Conservation (phyloP, 2,329 filamentous ascomycete genomes). For the Scedosporium minutisporum region DNA sequence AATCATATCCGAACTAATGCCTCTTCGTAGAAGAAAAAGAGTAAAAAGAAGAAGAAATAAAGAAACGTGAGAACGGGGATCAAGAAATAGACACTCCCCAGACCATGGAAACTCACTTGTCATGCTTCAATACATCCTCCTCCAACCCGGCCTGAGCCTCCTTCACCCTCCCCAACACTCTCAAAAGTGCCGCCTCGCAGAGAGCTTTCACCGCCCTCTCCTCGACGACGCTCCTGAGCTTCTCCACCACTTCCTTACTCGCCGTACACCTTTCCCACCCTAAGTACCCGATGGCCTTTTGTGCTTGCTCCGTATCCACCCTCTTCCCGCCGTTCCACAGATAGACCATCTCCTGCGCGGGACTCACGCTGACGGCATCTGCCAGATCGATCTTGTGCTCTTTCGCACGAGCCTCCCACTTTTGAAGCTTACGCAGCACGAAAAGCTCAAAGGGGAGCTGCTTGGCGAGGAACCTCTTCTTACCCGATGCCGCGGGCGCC, state of each 20-base stretch:
- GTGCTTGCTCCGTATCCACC: constrained; percentile 58
- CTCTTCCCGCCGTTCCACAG: constrained; percentile 86
- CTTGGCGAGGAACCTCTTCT: constrained; percentile 81
- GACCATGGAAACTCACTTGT: constrained; percentile 37
- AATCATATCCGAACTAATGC: background rate
- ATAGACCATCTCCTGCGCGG: constrained; percentile 83
- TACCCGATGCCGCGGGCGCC: constrained; percentile 65
- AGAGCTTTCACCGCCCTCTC: constrained; percentile 58
- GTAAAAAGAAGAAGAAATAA: background rate
- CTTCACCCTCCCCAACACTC: constrained; percentile 50
- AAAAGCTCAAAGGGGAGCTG: constrained; percentile 87
- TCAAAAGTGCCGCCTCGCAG: constrained; percentile 54
- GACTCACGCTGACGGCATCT: constrained; percentile 73
- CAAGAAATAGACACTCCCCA: background rate
- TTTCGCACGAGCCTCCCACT: constrained; percentile 75
- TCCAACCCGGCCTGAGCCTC: constrained; percentile 59
- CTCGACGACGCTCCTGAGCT: constrained; percentile 43
- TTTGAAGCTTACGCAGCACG: constrained; percentile 70
- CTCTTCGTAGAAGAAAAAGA: background rate
- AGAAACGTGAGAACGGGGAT: background rate
- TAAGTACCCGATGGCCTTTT: constrained; percentile 52
- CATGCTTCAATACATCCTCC: constrained; percentile 55
- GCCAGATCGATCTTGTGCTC: constrained; percentile 57
- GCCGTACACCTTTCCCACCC: constrained; percentile 54
- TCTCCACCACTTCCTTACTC: constrained; percentile 26